Evolutionary conservation across 257 asterid species (phyloP).

Genomic region (Ocimum tenuiflorum): DNA sequence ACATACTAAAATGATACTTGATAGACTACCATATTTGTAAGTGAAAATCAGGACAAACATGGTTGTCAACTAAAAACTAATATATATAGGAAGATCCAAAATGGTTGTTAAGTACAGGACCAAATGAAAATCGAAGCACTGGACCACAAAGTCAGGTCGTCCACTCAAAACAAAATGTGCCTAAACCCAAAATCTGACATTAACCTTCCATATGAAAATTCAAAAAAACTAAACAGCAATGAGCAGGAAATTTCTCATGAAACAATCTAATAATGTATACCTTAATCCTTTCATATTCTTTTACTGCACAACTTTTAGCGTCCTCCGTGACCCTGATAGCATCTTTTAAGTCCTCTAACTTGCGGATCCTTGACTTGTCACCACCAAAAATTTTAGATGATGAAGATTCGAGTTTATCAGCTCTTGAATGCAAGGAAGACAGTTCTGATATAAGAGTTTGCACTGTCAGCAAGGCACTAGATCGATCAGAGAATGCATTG

Average conservation of each 20-base stretch:
- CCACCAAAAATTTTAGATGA: conserved; percentile 75
- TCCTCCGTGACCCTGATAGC: conserved; percentile 81
- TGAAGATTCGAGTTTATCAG: conserved; percentile 72
- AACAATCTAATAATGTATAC: conserved; percentile 31
- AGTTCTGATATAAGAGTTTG: conserved; percentile 90
- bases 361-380: conserved; percentile 67
- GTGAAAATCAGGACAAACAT: neutral
- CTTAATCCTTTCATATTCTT: conserved; percentile 87
- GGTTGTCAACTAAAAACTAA: too few relatives aligned
- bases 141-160: conserved; percentile 1
- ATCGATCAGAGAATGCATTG: conserved; percentile 84
- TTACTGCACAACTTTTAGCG: conserved; percentile 72
- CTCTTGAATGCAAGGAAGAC: conserved; percentile 70
- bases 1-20: neutral
- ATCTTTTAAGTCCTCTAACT: conserved; percentile 65
- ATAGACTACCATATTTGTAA: neutral
- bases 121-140: conserved; percentile 12
- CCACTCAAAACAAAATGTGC: neutral
- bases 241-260: neutral
- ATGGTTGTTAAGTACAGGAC: neutral
- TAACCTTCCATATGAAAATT: neutral
- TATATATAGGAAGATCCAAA: neutral
- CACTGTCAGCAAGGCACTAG: conserved; percentile 84
- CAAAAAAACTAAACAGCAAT: conserved; percentile 14
- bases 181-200: conserved; percentile 2